phyloP scores from a whole-genome alignment of 1,139 yeast genomes.

The Blastobotrys apis region DNA sequence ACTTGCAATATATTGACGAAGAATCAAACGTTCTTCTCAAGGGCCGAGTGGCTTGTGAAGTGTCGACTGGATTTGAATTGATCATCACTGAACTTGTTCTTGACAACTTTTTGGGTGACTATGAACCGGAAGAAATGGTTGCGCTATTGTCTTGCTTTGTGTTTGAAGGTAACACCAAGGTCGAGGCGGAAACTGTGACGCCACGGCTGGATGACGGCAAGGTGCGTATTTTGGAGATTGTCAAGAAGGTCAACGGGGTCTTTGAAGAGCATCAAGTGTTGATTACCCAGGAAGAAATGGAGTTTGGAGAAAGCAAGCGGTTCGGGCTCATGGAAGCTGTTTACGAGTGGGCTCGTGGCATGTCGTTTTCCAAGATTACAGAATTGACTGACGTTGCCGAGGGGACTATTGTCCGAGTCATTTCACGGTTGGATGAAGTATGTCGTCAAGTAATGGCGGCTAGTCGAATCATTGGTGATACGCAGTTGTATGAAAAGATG shows the following conservation, averaged over 20 bases:
- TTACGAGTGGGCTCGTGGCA: conserved; percentile 97
- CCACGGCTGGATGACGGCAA: conserved; percentile 83
- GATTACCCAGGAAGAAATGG: conserved; percentile 79
- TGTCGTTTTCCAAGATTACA: conserved; percentile 88
- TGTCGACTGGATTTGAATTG: conserved; percentile 87
- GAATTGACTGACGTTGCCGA: conserved; percentile 85
- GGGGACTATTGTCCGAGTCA: conserved; percentile 97
- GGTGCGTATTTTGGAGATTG: conserved; percentile 63
- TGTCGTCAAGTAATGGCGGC: conserved; percentile 95
- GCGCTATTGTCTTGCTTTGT: conserved; percentile 89
- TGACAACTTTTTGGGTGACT: conserved; percentile 88
- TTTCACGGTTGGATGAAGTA: conserved; percentile 87
- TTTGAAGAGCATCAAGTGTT: conserved; percentile 67
- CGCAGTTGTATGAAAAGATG: conserved; percentile 82
- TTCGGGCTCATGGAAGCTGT: conserved; percentile 91
- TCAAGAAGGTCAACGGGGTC: conserved; percentile 56
- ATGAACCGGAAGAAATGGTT: conserved; percentile 93
- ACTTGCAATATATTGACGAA: conserved; percentile 71
- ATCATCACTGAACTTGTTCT: conserved; percentile 82
- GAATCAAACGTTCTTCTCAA: conserved; percentile 74
- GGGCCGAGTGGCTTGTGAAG: conserved; percentile 84
- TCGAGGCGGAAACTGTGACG: conserved; percentile 57
- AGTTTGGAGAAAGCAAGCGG: conserved; percentile 74
- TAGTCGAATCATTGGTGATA: conserved; percentile 90
- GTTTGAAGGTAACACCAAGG: conserved; percentile 74